Percentiles rank a stretch among this genome's conserved stretches.
phyloP scores from a whole-genome alignment of 1,284 basidiomycete genomes.

The Ceratobasidium sp. region DNA sequence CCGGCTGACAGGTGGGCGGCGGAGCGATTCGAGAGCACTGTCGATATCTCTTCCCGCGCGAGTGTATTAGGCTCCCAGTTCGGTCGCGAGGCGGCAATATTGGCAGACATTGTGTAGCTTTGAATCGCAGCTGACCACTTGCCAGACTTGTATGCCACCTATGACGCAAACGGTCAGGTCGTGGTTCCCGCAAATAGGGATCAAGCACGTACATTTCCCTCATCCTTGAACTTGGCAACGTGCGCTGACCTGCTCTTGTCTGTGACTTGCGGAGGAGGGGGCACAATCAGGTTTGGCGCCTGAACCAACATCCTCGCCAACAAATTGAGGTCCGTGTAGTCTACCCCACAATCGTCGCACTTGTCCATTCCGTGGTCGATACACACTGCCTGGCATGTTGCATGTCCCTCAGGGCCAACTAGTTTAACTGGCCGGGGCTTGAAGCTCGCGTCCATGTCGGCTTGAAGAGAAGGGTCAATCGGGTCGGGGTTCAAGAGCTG shows the following conservation, averaged over 20 bases:
- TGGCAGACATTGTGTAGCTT: conserved; percentile 86
- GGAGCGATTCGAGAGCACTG: conserved; percentile 90
- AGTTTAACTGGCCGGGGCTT: conserved; percentile 64
- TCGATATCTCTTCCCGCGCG: conserved; percentile 89
- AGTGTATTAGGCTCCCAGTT: conserved; percentile 89
- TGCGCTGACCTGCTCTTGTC: conserved; percentile 78
- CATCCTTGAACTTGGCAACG: conserved; percentile 84
- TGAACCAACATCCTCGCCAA: conserved; percentile 74
- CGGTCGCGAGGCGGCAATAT: conserved; percentile 83
- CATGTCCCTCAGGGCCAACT: conserved; percentile 62
- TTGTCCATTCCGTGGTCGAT: conserved; percentile 71
- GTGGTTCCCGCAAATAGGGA: conserved; percentile 26
- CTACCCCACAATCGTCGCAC: conserved; percentile 74
- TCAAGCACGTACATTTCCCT: conserved; percentile 77
- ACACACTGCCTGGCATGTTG: conserved; percentile 62
- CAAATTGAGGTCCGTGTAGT: conserved; percentile 74
- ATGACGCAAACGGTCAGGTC: conserved; percentile 35
- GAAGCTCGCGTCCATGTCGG: conserved; percentile 78
- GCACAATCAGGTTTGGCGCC: conserved; percentile 77
- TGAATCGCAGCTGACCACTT: conserved; percentile 80
- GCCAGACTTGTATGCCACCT: conserved; percentile 82
- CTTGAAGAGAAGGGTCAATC: conserved; percentile 75
- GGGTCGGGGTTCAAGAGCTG: conserved; percentile 59
- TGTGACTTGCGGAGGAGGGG: conserved; percentile 82
- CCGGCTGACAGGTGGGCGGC: conserved; percentile 83